These are phyloP conservation scores for Glycine latifolia DNA, from an alignment of 306 rosid genomes.

Conservation along the genomic window DNA sequence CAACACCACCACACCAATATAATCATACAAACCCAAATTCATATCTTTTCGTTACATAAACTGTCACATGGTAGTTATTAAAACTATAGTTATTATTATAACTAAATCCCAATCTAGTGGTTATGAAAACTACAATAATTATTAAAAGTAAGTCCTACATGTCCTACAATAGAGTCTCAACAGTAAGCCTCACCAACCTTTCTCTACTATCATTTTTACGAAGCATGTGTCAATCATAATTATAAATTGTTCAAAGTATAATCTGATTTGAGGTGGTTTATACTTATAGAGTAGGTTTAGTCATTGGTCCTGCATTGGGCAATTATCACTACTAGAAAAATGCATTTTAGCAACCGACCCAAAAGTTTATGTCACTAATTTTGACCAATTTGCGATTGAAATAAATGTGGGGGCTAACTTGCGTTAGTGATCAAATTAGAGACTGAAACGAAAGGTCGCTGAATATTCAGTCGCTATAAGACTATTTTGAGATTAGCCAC, in stretches of 20 bases:
- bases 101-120: background rate
- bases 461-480: too few species aligned
- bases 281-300: conserved; percentile 82
- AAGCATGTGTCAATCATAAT: background rate
- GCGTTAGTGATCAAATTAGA: too few species aligned
- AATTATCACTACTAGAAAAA: conserved; percentile 50
- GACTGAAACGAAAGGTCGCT: too few species aligned
- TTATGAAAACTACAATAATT: background rate
- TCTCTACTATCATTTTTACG: conserved; percentile 6
- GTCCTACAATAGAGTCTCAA: conserved; percentile 55
- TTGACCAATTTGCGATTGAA: too few species aligned
- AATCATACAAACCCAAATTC: too few species aligned
- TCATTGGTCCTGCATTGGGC: conserved; percentile 90
- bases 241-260: conserved; percentile 18
- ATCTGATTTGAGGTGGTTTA: conserved; percentile 67
- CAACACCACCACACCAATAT: too few species aligned
- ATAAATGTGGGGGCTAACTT: too few species aligned
- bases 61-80: background rate
- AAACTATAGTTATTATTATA: background rate
- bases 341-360: too few species aligned
- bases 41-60: too few species aligned
- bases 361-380: too few species aligned
- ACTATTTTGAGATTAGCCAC: too few species aligned
- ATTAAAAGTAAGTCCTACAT: background rate
- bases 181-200: conserved; percentile 56